Conservation (phyloP, 306 rosid genomes). For the Gastrolobium villosum region DNA sequence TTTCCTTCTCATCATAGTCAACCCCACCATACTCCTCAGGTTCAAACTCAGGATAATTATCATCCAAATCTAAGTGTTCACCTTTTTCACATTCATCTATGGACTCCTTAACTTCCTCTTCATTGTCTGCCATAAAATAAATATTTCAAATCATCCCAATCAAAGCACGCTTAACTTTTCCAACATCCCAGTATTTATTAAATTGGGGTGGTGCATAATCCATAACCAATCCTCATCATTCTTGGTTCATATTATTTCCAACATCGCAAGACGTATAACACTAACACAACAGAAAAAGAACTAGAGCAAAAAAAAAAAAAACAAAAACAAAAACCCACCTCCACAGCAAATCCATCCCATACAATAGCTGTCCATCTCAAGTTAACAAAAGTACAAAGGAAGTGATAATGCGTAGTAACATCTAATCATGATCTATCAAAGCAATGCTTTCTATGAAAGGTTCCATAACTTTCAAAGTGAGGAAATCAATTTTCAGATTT, state of each 20-base stretch:
- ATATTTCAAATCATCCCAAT: slow-evolving; percentile 54
- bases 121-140: slow-evolving; percentile 74
- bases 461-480: slow-evolving; percentile 21
- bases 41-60: slow-evolving; percentile 90
- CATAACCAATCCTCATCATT: slow-evolving; percentile 39
- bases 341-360: background rate
- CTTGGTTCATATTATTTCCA: slow-evolving; percentile 33
- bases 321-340: background rate
- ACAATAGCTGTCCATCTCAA: background rate
- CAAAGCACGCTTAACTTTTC: slow-evolving; percentile 53
- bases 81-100: slow-evolving; percentile 84
- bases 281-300: slow-evolving; percentile 33
- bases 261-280: slow-evolving; percentile 4
- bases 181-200: slow-evolving; percentile 38
- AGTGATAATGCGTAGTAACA: slow-evolving; percentile 2
- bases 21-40: slow-evolving; percentile 78
- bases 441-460: background rate
- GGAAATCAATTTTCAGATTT: background rate
- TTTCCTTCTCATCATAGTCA: slow-evolving; percentile 91
- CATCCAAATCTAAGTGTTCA: slow-evolving; percentile 91
- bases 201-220: slow-evolving; percentile 22
- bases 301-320: background rate
- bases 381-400: background rate
- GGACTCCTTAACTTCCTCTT: slow-evolving; percentile 77
- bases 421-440: slow-evolving; percentile 12